Evolutionary conservation across 2,329 filamentous ascomycete genomes (phyloP).

Genomic region (Sporothrix euskadiensis): DNA sequence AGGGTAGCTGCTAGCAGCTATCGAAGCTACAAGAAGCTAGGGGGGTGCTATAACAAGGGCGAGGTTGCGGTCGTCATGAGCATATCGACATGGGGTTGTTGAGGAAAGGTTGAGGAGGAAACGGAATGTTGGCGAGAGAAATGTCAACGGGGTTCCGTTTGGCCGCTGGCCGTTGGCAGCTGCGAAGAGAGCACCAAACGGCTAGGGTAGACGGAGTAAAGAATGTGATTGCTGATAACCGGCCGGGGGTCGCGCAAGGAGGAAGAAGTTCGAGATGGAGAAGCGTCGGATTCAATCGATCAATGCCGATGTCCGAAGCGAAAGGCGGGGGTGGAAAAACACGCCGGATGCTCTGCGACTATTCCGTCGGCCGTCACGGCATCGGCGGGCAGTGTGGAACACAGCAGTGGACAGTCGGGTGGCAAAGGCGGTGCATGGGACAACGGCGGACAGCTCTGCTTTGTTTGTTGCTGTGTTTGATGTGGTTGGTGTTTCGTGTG

Average conservation of each 20-base stretch:
- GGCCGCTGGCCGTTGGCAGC: constrained; percentile 1
- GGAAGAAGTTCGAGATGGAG: background rate
- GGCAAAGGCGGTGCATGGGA: background rate
- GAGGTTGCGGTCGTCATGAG: background rate
- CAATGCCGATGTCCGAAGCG: background rate
- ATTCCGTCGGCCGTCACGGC: background rate
- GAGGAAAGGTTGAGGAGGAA: background rate
- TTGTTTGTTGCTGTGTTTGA: background rate
- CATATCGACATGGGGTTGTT: background rate
- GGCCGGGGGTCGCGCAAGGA: background rate
- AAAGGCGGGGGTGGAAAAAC: background rate
- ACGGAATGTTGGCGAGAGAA: background rate
- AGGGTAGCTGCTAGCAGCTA: background rate
- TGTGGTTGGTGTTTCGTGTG: background rate
- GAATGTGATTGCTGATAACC: background rate
- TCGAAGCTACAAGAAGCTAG: background rate
- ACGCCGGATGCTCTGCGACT: background rate
- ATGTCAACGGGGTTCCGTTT: background rate
- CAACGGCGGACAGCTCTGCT: background rate
- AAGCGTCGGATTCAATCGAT: background rate
- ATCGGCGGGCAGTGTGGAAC: background rate
- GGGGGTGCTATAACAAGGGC: background rate
- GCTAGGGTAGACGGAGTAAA: background rate
- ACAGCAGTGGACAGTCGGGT: background rate
- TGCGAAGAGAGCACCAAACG: constrained; percentile 5